Evolutionary conservation across 345 rosid species (phyloP).

Genomic region (Lepidium aucheri): DNA sequence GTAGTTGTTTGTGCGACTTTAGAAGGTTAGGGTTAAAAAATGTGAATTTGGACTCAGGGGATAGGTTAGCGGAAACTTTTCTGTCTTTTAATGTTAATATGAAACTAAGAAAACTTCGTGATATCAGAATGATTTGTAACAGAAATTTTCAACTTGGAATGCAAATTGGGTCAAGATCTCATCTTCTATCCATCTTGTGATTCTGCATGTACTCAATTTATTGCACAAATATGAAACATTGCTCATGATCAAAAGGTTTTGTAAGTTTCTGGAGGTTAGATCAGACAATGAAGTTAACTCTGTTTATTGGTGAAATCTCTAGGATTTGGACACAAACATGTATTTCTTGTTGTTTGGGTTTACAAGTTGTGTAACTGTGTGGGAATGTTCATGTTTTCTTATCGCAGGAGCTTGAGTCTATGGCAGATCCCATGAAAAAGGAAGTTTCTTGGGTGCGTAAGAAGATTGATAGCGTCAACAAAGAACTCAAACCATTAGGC

Average conservation of each 20-base stretch:
- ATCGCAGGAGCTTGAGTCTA: constrained; percentile 76
- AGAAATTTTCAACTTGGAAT: not conserved
- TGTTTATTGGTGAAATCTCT: not conserved
- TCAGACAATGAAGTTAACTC: not conserved
- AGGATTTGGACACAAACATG: not conserved
- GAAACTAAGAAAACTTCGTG: not conserved
- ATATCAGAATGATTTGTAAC: not conserved
- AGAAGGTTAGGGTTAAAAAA: constrained; percentile 4
- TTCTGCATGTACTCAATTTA: constrained; percentile 6
- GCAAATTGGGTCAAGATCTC: not conserved
- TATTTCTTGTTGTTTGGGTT: constrained; percentile 1
- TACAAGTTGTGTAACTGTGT: not conserved
- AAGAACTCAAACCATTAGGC: constrained; percentile 87
- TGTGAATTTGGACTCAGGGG: constrained; percentile 1
- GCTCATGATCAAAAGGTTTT: not conserved
- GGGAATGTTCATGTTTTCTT: not conserved
- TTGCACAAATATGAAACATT: not conserved
- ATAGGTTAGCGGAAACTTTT: not conserved
- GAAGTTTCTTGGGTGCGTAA: constrained; percentile 73
- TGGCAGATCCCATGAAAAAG: constrained; percentile 96
- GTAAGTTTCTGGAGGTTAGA: not conserved
- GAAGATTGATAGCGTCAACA: constrained; percentile 83
- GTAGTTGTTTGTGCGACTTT: not conserved
- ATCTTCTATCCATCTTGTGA: not conserved
- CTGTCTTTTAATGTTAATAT: not conserved